Evolutionary conservation across 371 early-diverging fungal genomes (phyloP), one percentile per base, ranked within the genome.

Genomic region (Circinella umbellata): DNA sequence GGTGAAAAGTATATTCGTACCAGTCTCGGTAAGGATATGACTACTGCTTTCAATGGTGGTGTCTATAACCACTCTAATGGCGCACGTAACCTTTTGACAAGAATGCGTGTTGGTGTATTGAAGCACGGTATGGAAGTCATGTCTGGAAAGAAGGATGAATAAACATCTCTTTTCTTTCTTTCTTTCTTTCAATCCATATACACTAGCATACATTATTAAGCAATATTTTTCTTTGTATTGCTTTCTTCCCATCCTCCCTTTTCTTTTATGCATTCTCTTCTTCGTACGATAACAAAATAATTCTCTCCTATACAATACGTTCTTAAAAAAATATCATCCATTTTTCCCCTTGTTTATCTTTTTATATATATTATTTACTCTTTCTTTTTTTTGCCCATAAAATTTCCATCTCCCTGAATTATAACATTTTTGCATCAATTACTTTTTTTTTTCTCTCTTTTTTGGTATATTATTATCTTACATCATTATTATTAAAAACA

Each of bases 51-150:
- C 80, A 94, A 95, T 67, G 98, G 98, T 59, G 93, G 91, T 61
- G 86, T 96, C 60, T 95, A 97, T 77, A 88, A 94, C 78, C 91
- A 91, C 76, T 89, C 90, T 64, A 93, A 93, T 70, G 93, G 91
- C 47, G 95, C 95, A 13, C 89, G 93, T 69, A 93, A 93, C 81
- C 76, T 94, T 48, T 74, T 94, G 74, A 86, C 91, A 37, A 83
- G 85, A 48, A 84, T 92, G 77, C 91, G 94, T 63, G 86, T 91
- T 54, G 94, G 90, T 68, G 89, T 91, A 37, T 79, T 91, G 14
- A 68, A 74, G 66, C 63, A 71, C 20, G 73, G 73, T 37, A 72
- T 72, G 73, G 63, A 71, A 46, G 67, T 71, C 17, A 71, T 71
- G 67, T 60, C 68, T 51, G 9, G 51, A 5, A 51, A 51, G 51